Conservation (phyloP, 257 asterid genomes). For the Capsicum baccatum region DNA sequence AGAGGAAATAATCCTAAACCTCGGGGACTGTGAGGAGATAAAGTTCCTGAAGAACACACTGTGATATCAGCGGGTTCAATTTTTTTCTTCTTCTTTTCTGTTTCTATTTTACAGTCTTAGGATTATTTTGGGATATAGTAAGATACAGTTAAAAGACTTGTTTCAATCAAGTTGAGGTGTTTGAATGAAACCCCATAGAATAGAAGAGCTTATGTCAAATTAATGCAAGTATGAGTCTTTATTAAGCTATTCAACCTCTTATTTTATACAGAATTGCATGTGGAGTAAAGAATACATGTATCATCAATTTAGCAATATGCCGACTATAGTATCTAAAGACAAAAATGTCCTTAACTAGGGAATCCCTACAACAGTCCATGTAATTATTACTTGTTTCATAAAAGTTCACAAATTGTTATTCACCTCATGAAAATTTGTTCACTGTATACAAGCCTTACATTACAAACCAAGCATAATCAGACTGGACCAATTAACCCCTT, state of each 20-base stretch:
- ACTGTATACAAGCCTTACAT: not conserved
- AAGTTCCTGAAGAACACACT: too few relatives aligned
- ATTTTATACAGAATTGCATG: not conserved
- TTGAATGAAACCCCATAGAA: too few relatives aligned
- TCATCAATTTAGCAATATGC: not conserved
- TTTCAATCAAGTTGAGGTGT: too few relatives aligned
- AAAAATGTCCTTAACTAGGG: slow-evolving; percentile 4
- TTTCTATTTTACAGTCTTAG: not conserved
- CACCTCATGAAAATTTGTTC: not conserved
- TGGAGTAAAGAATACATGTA: not conserved
- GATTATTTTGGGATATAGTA: not conserved
- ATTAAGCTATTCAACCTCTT: not conserved
- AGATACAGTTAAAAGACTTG: too few relatives aligned
- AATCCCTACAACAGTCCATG: not conserved
- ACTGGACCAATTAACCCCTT: not conserved
- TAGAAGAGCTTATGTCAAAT: not conserved
- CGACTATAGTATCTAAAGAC: slow-evolving; percentile 12
- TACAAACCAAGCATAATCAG: not conserved
- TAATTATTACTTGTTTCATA: not conserved
- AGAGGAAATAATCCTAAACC: too few relatives aligned
- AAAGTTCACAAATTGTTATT: not conserved
- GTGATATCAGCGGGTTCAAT: too few relatives aligned
- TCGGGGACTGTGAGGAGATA: too few relatives aligned
- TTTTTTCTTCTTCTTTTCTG: too few relatives aligned
- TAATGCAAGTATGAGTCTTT: not conserved